Evolutionary conservation across 2,329 filamentous ascomycete genomes (phyloP), one percentile per base, ranked within the genome.

Genomic region (Scopulariopsis brevicaulis): DNA sequence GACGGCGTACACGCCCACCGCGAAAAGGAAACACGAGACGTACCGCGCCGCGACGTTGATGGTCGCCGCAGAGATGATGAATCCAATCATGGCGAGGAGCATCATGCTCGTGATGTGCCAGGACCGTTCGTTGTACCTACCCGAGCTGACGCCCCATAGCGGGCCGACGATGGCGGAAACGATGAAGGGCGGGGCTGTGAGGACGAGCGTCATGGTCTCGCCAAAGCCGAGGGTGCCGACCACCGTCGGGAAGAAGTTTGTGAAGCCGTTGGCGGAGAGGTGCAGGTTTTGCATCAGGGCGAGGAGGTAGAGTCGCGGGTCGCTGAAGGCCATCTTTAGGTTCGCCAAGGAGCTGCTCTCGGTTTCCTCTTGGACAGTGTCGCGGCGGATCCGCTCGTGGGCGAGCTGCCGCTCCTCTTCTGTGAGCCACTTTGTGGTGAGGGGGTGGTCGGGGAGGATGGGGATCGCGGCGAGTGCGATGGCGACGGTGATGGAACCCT

Each of bases 231-330:
- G 62, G 3, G 65, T 60, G 57, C 64, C 57, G 1, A 67, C 65
- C 20, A 70, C 66, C 1, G 65, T 67, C 4, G 68, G 67, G 58
- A 70, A 65, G 58, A 65, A 66, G 60, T 54, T 54, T 53, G 52
- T 54, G 25, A 59, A 73, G 0, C 69, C 70, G 56, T 70, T 78
- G 1, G 78, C 77, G 1, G 75, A 76, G 15, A 81, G 67, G 64
- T 81, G 77, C 63, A 80, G 77, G 64, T 81, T 80, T 62, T 80
- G 77, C 78, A 28, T 60, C 35, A 62, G 53, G n/a, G 43, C 59
- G 7, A 73, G 63, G 8, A 72, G 63, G 70, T 70, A 73, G 10
- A 66, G 67, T 62, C 72, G 73, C 35, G 65, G 64, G 50, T 73
- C 71, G 7, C 58, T 60, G 4, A 69, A 60, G 11, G 70, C 70